Conservation (phyloP, 108 stramenopile species). For the Pseudonitzschia pungens region DNA sequence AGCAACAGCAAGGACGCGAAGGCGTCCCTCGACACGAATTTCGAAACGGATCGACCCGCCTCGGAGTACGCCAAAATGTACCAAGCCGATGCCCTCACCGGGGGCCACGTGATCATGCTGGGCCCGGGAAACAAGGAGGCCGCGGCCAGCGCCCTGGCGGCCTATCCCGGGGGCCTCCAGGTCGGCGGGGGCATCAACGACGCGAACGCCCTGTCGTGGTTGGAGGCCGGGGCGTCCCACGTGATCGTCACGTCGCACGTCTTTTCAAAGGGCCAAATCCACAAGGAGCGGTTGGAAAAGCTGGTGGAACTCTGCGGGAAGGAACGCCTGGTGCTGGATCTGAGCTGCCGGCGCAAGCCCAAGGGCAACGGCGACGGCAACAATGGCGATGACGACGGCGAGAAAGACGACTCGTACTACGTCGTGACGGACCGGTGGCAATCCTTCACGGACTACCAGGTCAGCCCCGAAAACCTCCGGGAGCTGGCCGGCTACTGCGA, state of each 20-base stretch:
- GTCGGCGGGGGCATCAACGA: conserved; percentile 94
- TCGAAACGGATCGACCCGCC: conserved; percentile 80
- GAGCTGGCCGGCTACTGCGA: conserved; percentile 81
- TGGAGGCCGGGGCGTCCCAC: conserved; percentile 92
- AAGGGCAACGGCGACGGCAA: conserved; percentile 13
- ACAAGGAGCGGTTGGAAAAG: conserved; percentile 69
- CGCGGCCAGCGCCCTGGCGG: conserved; percentile 73
- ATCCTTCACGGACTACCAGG: conserved; percentile 83
- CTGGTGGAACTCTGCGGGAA: conserved; percentile 72
- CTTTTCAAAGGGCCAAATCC: conserved; percentile 80
- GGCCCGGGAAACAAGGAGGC: conserved; percentile 90
- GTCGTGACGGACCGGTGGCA: conserved; percentile 98
- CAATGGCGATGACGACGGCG: too few relatives aligned
- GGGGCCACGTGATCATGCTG: conserved; percentile 98
- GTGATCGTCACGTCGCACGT: conserved; percentile 97
- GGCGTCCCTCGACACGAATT: conserved; percentile 72
- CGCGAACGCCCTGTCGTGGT: conserved; percentile 79
- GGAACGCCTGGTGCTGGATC: conserved; percentile 92
- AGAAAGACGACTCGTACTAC: conserved; percentile 63
- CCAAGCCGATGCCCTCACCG: conserved; percentile 66
- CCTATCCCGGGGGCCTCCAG: conserved; percentile 90
- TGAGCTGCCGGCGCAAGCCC: conserved; percentile 83
- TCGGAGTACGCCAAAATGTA: conserved; percentile 81
- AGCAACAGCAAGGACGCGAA: conserved; percentile 15
- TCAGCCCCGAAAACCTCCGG: conserved; percentile 65